Percentiles rank a stretch among this genome's conserved stretches.
These are phyloP conservation scores for Scenedesmus sp. DNA, from an alignment of 163 green algal species.

Conservation along the genomic window DNA sequence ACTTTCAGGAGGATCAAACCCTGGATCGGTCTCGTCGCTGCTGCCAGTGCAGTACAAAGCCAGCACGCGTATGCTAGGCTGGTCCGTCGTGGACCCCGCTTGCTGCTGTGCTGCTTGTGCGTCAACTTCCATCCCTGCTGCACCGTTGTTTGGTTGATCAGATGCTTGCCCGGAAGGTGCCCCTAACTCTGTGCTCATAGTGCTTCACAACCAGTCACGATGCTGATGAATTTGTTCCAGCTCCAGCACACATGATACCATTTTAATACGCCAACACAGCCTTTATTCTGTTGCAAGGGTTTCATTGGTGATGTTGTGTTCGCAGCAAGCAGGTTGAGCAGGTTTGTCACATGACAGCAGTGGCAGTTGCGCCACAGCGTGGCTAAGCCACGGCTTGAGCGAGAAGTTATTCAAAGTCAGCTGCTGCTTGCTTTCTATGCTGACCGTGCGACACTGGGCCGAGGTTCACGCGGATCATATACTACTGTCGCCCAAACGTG, in stretches of 20 bases:
- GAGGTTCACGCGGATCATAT: too few species aligned
- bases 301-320: not conserved
- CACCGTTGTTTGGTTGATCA: conserved; percentile 9
- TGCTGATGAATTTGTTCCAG: not conserved
- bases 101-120: not conserved
- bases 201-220: conserved; percentile 15
- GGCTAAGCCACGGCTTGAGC: not conserved
- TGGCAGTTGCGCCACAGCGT: not conserved
- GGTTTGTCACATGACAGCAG: conserved; percentile 9
- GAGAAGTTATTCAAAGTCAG: too few species aligned
- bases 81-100: not conserved
- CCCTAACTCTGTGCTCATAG: not conserved
- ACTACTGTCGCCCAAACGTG: too few species aligned
- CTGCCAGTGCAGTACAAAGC: conserved; percentile 49
- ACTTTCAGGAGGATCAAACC: conserved; percentile 46
- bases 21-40: conserved; percentile 25
- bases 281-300: not conserved
- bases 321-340: not conserved
- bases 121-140: not conserved
- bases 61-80: conserved; percentile 42
- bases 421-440: too few species aligned
- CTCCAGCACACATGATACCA: not conserved
- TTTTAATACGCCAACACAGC: not conserved
- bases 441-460: too few species aligned
- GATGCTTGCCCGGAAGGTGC: not conserved